Conservation (phyloP, 176 grass and related monocot species). For the Phoenix dactylifera region DNA sequence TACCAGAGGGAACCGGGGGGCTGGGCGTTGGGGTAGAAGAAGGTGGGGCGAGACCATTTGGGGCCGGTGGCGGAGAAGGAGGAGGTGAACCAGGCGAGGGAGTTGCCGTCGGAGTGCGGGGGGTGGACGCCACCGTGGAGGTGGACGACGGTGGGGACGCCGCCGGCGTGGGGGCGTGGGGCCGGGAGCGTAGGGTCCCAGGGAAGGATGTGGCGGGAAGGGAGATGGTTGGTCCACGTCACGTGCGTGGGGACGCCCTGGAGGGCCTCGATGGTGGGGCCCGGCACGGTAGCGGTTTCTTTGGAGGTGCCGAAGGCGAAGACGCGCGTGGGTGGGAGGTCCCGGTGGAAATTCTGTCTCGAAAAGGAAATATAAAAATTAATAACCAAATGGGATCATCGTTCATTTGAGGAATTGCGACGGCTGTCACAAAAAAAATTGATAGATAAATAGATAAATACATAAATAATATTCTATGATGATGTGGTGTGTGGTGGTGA, state of each 20-base stretch:
- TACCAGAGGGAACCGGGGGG: conserved; percentile 62
- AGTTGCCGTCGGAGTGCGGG: conserved; percentile 57
- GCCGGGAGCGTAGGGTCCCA: conserved; percentile 39
- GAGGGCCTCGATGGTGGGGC: conserved; percentile 60
- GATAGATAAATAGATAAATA: too few species aligned
- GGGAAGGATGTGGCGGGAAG: conserved; percentile 39
- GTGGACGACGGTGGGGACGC: conserved; percentile 71
- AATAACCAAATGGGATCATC: not conserved
- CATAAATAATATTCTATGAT: too few species aligned
- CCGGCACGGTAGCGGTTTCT: conserved; percentile 40
- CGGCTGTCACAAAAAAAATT: too few species aligned
- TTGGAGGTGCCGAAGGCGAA: conserved; percentile 47
- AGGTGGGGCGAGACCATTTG: conserved; percentile 21
- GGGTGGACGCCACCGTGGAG: conserved; percentile 83
- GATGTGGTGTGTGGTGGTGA: too few species aligned
- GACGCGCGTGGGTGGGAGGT: conserved; percentile 44
- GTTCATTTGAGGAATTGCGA: too few species aligned
- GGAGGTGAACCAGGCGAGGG: conserved; percentile 67
- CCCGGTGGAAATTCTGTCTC: conserved; percentile 79
- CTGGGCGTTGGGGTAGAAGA: conserved; percentile 59
- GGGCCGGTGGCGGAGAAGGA: conserved; percentile 28
- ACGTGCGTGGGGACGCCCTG: conserved; percentile 42
- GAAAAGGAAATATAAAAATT: conserved; percentile 1
- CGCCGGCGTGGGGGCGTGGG: not conserved
- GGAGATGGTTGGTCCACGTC: conserved; percentile 69